Percentiles rank a stretch among this genome's conserved stretches.
Evolutionary conservation across 2,329 filamentous ascomycete genomes (phyloP).

Genomic region (Ophiognomonia clavigignenti-juglandacearum): DNA sequence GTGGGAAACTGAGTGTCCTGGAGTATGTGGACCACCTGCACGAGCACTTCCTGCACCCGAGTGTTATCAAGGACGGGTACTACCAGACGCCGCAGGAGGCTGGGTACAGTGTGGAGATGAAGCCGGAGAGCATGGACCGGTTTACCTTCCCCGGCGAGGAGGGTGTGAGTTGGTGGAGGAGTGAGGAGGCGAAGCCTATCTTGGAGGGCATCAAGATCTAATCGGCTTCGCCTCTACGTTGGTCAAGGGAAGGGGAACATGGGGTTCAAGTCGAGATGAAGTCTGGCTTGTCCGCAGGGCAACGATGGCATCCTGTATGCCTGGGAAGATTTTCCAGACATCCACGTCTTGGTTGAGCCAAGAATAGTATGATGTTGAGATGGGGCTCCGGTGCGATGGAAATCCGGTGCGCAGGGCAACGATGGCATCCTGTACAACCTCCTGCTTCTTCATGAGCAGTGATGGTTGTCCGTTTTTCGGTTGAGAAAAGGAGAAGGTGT

Average conservation of each 20-base stretch:
- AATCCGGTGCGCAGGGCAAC: slow-evolving; percentile 20
- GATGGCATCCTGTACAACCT: slow-evolving; percentile 19
- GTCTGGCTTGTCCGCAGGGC: slow-evolving; percentile 22
- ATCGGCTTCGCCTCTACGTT: background rate
- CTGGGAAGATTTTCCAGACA: background rate
- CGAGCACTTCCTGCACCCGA: slow-evolving; percentile 85
- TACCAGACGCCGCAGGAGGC: slow-evolving; percentile 80
- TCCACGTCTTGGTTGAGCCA: slow-evolving; percentile 13
- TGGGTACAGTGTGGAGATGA: slow-evolving; percentile 94
- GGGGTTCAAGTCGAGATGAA: slow-evolving; percentile 1
- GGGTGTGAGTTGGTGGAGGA: slow-evolving; percentile 81
- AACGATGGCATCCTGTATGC: slow-evolving; percentile 26
- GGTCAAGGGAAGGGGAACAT: background rate
- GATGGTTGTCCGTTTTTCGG: background rate
- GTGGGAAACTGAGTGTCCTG: slow-evolving; percentile 72
- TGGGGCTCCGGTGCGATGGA: slow-evolving; percentile 17
- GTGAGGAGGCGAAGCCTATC: slow-evolving; percentile 71
- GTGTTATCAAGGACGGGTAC: slow-evolving; percentile 76
- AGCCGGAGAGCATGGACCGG: slow-evolving; percentile 75
- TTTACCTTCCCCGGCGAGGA: slow-evolving; percentile 73
- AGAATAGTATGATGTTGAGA: background rate
- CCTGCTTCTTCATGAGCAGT: background rate
- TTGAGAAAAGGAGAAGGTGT: background rate
- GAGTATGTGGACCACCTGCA: slow-evolving; percentile 94
- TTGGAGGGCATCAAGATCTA: slow-evolving; percentile 58